These are phyloP conservation scores for Trichoderma arundinaceum DNA, from an alignment of 2,329 filamentous ascomycete genomes.

Conservation along the genomic window DNA sequence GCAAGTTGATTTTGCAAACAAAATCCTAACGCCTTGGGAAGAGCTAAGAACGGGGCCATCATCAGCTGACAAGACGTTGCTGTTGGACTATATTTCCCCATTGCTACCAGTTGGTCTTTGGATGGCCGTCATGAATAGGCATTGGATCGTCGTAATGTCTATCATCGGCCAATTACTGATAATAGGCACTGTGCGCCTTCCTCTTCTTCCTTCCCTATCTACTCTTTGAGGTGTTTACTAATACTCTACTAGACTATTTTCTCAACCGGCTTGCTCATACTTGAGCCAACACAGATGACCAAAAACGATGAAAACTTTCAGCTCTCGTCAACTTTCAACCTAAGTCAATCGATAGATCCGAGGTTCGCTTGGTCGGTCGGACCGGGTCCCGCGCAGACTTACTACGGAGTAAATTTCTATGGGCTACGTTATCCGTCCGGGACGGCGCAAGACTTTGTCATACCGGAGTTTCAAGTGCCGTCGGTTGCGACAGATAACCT, in stretches of 20 bases:
- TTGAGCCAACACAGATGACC: constrained; percentile 16
- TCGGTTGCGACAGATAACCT: background rate
- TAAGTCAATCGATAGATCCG: background rate
- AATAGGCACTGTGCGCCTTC: constrained; percentile 18
- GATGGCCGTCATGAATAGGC: constrained; percentile 23
- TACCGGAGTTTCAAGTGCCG: constrained; percentile 13
- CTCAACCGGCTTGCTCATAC: constrained; percentile 18
- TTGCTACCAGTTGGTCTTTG: constrained; percentile 18
- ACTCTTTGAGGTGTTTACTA: background rate
- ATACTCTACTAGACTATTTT: constrained; percentile 14
- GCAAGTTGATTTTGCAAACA: constrained; percentile 21
- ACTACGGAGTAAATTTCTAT: constrained; percentile 25
- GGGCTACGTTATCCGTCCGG: constrained; percentile 14
- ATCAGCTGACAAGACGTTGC: constrained; percentile 22
- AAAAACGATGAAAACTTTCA: constrained; percentile 1
- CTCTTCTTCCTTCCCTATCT: background rate
- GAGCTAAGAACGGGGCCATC: constrained; percentile 13
- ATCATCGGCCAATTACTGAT: constrained; percentile 6
- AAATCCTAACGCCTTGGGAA: constrained; percentile 20
- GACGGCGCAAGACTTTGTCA: constrained; percentile 10
- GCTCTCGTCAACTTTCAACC: background rate
- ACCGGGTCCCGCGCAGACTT: constrained; percentile 11
- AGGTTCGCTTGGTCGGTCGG: background rate
- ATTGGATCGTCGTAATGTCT: constrained; percentile 15
- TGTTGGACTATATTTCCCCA: constrained; percentile 28